These are phyloP conservation scores for Trichosporon ovoides DNA, from an alignment of 1,284 basidiomycete species.

Conservation along the genomic window DNA sequence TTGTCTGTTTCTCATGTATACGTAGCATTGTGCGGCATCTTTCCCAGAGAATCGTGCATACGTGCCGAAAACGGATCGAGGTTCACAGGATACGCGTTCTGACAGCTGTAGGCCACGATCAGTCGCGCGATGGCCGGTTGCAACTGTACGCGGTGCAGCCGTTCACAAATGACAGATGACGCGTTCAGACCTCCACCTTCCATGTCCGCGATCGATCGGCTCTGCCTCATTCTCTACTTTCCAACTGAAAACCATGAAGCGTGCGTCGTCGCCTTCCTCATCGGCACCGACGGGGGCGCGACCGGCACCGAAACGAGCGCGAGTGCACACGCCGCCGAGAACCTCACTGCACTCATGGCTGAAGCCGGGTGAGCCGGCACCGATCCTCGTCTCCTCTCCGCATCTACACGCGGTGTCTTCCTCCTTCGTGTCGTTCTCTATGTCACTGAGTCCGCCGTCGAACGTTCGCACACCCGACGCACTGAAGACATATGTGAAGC, in stretches of 20 bases:
- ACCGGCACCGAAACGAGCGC: constrained; percentile 11
- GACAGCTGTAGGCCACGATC: too few relatives aligned
- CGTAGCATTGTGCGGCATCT: constrained; percentile 11
- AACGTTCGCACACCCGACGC: constrained; percentile 22
- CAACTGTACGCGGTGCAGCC: too few relatives aligned
- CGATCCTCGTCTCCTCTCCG: constrained; percentile 31
- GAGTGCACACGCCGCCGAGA: constrained; percentile 10
- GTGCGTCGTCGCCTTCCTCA: neutral
- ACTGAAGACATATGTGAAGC: constrained; percentile 31
- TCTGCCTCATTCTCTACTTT: too few relatives aligned
- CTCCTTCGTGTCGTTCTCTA: constrained; percentile 37
- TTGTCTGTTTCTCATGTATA: constrained; percentile 19
- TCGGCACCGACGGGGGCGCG: constrained; percentile 7
- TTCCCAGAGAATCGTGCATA: too few relatives aligned
- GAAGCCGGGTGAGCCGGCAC: constrained; percentile 28
- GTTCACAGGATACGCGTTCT: too few relatives aligned
- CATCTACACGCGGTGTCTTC: constrained; percentile 33
- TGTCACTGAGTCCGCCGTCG: constrained; percentile 29
- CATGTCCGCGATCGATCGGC: too few relatives aligned
- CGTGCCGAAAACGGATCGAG: too few relatives aligned
- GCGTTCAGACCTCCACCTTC: neutral
- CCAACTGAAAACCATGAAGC: constrained; percentile 4
- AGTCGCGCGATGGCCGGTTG: too few relatives aligned
- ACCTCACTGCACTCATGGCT: constrained; percentile 37
- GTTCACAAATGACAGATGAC: neutral